Percentiles rank a stretch among this genome's conserved stretches.
Evolutionary conservation across 441 rosid species (phyloP).

Genomic region (Arabidopsis hybrid): DNA sequence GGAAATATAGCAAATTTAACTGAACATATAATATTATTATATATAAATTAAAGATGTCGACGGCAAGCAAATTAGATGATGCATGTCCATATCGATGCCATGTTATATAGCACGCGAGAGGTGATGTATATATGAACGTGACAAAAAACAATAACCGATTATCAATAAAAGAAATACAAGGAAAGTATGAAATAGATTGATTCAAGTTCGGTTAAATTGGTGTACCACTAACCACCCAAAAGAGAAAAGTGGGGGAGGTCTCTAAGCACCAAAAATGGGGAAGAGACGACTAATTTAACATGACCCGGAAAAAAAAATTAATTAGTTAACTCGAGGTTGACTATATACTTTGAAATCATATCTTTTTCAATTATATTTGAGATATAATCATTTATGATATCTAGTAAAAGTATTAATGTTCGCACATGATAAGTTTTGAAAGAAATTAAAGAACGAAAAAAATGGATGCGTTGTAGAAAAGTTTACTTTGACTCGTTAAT

Average conservation of each 20-base stretch:
- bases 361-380: no score
- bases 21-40: slow-evolving; percentile 6
- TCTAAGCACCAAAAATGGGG: no score
- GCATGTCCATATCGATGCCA: slow-evolving; percentile 38
- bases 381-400: background rate
- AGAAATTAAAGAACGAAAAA: background rate
- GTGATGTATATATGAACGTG: slow-evolving; percentile 27
- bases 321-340: no score
- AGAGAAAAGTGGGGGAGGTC: no score
- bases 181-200: background rate
- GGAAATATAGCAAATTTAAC: slow-evolving; percentile 9
- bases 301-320: no score
- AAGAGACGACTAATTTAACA: no score
- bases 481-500: slow-evolving; percentile 25
- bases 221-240: no score
- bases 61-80: slow-evolving; percentile 16
- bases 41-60: slow-evolving; percentile 24
- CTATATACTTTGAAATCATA: no score
- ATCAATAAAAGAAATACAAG: slow-evolving; percentile 6
- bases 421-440: background rate
- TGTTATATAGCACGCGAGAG: slow-evolving; percentile 35
- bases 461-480: background rate
- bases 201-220: background rate
- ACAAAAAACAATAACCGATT: background rate
- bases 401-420: background rate